These are phyloP conservation scores for Metarhizium rileyi DNA, from an alignment of 2,329 filamentous ascomycete genomes.

Conservation along the genomic window DNA sequence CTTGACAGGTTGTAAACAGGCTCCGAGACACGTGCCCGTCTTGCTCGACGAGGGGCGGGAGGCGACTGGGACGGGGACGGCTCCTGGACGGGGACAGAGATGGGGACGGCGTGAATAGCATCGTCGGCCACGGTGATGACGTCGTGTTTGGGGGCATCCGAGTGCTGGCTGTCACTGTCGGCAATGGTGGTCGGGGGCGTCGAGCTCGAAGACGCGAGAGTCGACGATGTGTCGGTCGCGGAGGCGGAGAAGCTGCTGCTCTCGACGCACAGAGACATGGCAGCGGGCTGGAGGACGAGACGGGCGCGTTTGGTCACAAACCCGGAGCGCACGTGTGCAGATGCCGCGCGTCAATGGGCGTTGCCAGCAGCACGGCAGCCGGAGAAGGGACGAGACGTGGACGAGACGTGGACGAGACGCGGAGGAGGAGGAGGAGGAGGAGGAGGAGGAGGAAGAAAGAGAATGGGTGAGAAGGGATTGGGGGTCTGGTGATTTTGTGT, in stretches of 20 bases:
- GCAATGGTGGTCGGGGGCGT: constrained; percentile 59
- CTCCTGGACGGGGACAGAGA: constrained; percentile 17
- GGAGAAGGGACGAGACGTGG: not conserved
- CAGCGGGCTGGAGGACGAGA: not conserved
- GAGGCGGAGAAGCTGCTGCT: constrained; percentile 21
- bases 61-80: constrained; percentile 12
- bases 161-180: constrained; percentile 50
- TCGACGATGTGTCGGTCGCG: constrained; percentile 33
- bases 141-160: constrained; percentile 31
- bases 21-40: constrained; percentile 44
- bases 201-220: constrained; percentile 47
- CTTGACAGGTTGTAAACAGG: constrained; percentile 59
- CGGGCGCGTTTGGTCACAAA: not conserved
- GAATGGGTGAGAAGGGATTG: no score
- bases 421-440: no score
- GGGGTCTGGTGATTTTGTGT: no score
- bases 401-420: not conserved
- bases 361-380: constrained; percentile 8
- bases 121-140: constrained; percentile 23
- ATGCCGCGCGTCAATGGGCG: constrained; percentile 5
- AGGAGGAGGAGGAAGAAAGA: no score
- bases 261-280: constrained; percentile 25
- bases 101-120: constrained; percentile 12
- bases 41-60: constrained; percentile 33
- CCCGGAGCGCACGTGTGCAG: not conserved